Base-by-base conservation (phyloP, 257 asterid genomes). In the Penstemon barbatus region DNA sequence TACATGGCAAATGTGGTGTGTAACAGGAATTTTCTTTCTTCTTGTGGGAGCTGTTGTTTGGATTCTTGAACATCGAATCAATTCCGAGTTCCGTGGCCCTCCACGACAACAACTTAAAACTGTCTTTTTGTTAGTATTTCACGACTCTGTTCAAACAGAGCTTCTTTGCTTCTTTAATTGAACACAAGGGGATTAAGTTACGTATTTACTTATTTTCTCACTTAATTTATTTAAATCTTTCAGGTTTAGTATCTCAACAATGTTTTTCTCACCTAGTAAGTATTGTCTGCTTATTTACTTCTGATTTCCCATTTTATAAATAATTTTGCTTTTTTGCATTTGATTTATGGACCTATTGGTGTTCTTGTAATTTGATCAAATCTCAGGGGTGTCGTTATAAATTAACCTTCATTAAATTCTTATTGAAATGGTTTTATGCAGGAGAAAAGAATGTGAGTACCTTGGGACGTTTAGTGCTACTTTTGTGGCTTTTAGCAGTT, bases 191-290 rank as follows among this genome's bases (percentile, higher is more conserved):
- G 25, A 19, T 19, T 1, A 19, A 19, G 25, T 19, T 19, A 19
- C 25, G 60, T 46, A 18, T 7, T n/a, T 40, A 44, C 41, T 41
- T 63, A 10, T 46, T 5, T 58, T 72, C 67, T 49, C 41, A 67
- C 75, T 54, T 33, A 36, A 69, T 33, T 25, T 15, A 55, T 56
- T 56, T 65, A 0, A 70, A 71, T 25, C 43, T 83, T 81, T 71
- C 96, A 93, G 98, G 98, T 93, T 93, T 81, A 93, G 96, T 78
- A 86, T 90, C 85, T 93, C 99, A 37, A 93, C 99, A 4, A 93
- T 93, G 99, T 93, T 90, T 73, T 93, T 93, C 38, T 74, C 97
- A 3, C 99, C 90, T 81, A 87, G 99, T 93, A 86, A 74, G 99
- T 78, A 57, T 52, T 42, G 18, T 45, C 33, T 25, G 33, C 33